phyloP scores from a whole-genome alignment of 2,329 filamentous ascomycete genomes.

The Pseudogymnoascus sp. region DNA sequence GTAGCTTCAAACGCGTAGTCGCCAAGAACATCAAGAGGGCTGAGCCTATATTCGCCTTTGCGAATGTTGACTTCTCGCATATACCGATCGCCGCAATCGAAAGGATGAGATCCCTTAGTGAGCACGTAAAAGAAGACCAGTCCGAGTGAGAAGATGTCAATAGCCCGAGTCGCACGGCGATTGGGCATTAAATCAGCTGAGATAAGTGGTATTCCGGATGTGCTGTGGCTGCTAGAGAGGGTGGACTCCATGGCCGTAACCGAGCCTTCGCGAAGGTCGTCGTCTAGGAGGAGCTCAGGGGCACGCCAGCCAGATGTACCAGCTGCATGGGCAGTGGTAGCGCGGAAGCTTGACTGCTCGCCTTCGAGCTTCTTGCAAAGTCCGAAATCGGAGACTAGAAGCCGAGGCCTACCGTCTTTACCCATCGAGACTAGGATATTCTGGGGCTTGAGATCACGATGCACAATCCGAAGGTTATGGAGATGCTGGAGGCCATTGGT shows the following conservation, averaged over 20 bases:
- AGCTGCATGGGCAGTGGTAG: slow-evolving; percentile 86
- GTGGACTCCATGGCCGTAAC: slow-evolving; percentile 41
- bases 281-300: slow-evolving; percentile 81
- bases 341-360: slow-evolving; percentile 88
- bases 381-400: slow-evolving; percentile 95
- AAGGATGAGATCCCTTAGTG: slow-evolving; percentile 85
- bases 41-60: slow-evolving; percentile 71
- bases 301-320: slow-evolving; percentile 96
- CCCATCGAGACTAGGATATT: slow-evolving; percentile 84
- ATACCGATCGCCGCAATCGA: slow-evolving; percentile 88
- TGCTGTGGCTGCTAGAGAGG: slow-evolving; percentile 47
- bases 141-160: slow-evolving; percentile 95
- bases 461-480: slow-evolving; percentile 87
- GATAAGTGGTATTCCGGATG: slow-evolving; percentile 51
- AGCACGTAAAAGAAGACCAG: slow-evolving; percentile 99
- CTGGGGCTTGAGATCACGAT: slow-evolving; percentile 94
- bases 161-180: slow-evolving; percentile 85
- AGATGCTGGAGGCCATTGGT: slow-evolving; percentile 83
- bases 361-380: slow-evolving; percentile 95
- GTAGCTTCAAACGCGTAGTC: slow-evolving; percentile 81
- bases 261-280: slow-evolving; percentile 51
- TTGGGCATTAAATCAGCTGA: slow-evolving; percentile 52
- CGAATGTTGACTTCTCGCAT: slow-evolving; percentile 97
- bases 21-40: slow-evolving; percentile 66
- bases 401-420: slow-evolving; percentile 63